Percentiles rank a stretch among this genome's conserved stretches.
Evolutionary conservation across 1,139 yeast species (phyloP).

Genomic region (Lodderomyces orthopsilosis): DNA sequence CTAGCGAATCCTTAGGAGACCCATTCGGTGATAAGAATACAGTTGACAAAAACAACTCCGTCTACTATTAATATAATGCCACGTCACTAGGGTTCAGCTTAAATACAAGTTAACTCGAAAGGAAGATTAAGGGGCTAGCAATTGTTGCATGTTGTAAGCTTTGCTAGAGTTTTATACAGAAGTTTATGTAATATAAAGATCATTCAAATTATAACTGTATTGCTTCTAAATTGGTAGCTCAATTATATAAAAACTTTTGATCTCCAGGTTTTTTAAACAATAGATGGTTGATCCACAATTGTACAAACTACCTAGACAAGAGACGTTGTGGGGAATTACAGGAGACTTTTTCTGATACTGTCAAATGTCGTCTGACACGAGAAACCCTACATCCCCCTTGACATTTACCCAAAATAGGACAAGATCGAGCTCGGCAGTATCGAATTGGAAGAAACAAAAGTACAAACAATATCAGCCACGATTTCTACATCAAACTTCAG

Average conservation of each 20-base stretch:
- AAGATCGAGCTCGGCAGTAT: slow-evolving; percentile 1
- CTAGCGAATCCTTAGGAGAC: slow-evolving; percentile 42
- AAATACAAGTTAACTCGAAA: too few relatives aligned
- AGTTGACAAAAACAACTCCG: slow-evolving; percentile 23
- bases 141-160: too few relatives aligned
- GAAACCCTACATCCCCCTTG: background rate
- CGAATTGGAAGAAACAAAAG: slow-evolving; percentile 3
- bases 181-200: too few relatives aligned
- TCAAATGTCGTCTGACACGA: background rate
- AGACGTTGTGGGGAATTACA: background rate
- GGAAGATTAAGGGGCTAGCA: too few relatives aligned
- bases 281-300: too few relatives aligned
- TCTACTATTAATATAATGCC: slow-evolving; percentile 21
- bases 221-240: background rate
- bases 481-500: slow-evolving; percentile 9
- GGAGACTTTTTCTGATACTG: background rate
- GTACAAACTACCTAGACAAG: background rate
- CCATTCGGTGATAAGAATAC: slow-evolving; percentile 72
- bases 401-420: background rate
- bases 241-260: background rate
- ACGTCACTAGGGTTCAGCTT: too few relatives aligned
- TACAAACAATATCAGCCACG: slow-evolving; percentile 2
- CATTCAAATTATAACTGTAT: too few relatives aligned
- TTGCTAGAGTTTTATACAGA: too few relatives aligned
- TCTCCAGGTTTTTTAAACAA: slow-evolving; percentile 2